Percentiles rank a stretch among this genome's conserved stretches.
These are phyloP conservation scores for Solanum ahanhuiri DNA, from an alignment of 257 asterid genomes.

Conservation along the genomic window DNA sequence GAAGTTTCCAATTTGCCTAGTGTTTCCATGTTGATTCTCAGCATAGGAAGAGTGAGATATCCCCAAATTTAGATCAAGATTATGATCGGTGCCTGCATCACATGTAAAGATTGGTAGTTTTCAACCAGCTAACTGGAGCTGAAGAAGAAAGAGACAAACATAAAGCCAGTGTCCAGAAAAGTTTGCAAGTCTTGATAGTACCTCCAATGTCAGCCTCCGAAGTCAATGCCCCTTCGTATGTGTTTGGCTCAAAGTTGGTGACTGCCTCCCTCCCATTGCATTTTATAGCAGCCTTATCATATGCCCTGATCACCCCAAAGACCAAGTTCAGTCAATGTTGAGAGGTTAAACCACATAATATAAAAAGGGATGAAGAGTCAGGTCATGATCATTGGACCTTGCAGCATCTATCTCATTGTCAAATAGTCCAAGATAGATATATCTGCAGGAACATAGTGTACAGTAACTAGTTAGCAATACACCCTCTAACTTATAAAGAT, in stretches of 20 bases:
- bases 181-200: slow-evolving; percentile 6
- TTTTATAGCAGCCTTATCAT: slow-evolving; percentile 81
- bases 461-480: neutral
- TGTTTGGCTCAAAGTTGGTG: slow-evolving; percentile 65
- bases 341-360: neutral
- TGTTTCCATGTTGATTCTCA: slow-evolving; percentile 22
- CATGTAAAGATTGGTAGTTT: neutral
- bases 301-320: slow-evolving; percentile 47
- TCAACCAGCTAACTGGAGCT: slow-evolving; percentile 3
- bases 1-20: slow-evolving; percentile 12
- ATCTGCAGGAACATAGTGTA: slow-evolving; percentile 30
- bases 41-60: slow-evolving; percentile 42
- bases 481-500: neutral
- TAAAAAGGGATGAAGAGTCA: neutral
- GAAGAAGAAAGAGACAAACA: neutral
- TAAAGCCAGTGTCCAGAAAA: neutral
- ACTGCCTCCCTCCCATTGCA: slow-evolving; percentile 83
- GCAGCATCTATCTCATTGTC: slow-evolving; percentile 93
- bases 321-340: neutral
- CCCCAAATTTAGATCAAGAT: slow-evolving; percentile 59
- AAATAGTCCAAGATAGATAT: slow-evolving; percentile 81
- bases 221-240: slow-evolving; percentile 40
- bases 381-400: slow-evolving; percentile 34
- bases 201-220: slow-evolving; percentile 41
- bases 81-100: slow-evolving; percentile 29